Conservation (phyloP, 108 stramenopile genomes). For the Stephanodiscus triporus region DNA sequence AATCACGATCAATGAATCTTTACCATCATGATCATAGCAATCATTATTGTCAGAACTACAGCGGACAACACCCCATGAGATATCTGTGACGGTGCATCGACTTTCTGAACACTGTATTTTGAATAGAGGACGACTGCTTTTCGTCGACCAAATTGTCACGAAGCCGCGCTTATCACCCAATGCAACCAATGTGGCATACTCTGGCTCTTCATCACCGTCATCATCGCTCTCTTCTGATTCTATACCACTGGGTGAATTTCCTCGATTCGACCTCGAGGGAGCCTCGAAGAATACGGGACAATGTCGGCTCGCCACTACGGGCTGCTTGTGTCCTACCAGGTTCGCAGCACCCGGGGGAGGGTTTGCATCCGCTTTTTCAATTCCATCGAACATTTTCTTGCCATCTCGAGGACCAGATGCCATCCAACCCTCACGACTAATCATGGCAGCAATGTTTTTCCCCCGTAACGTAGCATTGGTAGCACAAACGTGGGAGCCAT, state of each 20-base stretch:
- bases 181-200: slow-evolving; percentile 82
- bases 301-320: slow-evolving; percentile 83
- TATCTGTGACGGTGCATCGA: slow-evolving; percentile 81
- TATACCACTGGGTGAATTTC: slow-evolving; percentile 4
- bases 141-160: slow-evolving; percentile 87
- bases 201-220: slow-evolving; percentile 73
- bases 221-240: slow-evolving; percentile 34
- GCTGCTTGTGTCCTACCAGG: slow-evolving; percentile 90
- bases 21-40: slow-evolving; percentile 11
- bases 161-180: slow-evolving; percentile 86
- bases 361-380: slow-evolving; percentile 1
- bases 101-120: slow-evolving; percentile 88
- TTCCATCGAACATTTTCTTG: slow-evolving; percentile 22
- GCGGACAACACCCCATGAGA: slow-evolving; percentile 71
- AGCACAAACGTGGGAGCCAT: slow-evolving; percentile 84
- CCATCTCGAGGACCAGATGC: slow-evolving; percentile 48
- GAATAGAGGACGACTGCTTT: slow-evolving; percentile 71
- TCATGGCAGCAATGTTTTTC: slow-evolving; percentile 87
- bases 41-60: slow-evolving; percentile 17
- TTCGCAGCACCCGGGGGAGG: slow-evolving; percentile 76
- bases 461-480: slow-evolving; percentile 85
- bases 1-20: slow-evolving; percentile 59
- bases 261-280: slow-evolving; percentile 21
- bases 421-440: slow-evolving; percentile 86
- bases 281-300: slow-evolving; percentile 69